phyloP scores from a whole-genome alignment of 352 stramenopile species.

The Phytophthora brassicae region DNA sequence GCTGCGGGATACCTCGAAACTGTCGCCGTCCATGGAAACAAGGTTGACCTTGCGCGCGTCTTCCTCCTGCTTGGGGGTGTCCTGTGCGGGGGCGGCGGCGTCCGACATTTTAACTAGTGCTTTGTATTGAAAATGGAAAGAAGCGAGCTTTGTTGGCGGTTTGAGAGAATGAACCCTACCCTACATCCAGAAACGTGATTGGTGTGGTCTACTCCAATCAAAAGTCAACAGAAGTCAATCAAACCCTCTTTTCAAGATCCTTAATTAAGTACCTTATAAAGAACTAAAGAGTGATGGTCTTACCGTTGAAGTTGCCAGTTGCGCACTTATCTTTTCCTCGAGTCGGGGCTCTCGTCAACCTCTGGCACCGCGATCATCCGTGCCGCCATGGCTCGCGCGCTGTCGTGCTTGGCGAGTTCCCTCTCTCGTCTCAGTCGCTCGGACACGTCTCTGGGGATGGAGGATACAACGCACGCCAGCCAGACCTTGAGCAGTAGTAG shows the following conservation, averaged over 20 bases:
- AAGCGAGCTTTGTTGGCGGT: too few species aligned
- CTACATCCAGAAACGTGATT: too few species aligned
- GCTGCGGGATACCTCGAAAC: constrained; percentile 92
- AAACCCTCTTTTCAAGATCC: too few species aligned
- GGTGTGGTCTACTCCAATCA: background rate
- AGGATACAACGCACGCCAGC: constrained; percentile 58
- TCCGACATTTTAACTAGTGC: constrained; percentile 55
- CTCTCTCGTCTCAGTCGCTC: constrained; percentile 53
- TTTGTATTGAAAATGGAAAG: constrained; percentile 27
- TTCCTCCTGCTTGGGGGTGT: constrained; percentile 54
- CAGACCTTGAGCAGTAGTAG: constrained; percentile 68
- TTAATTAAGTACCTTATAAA: constrained; percentile 8
- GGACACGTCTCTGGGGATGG: constrained; percentile 54
- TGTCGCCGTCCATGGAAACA: constrained; percentile 95
- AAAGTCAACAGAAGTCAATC: too few species aligned
- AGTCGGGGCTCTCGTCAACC: constrained; percentile 6
- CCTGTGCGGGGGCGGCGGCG: constrained; percentile 38
- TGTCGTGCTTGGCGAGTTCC: constrained; percentile 71
- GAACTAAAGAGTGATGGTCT: constrained; percentile 12
- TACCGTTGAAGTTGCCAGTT: constrained; percentile 20
- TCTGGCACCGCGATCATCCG: constrained; percentile 18
- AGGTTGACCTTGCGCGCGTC: constrained; percentile 84
- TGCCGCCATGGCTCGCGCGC: constrained; percentile 57
- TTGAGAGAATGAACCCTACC: too few species aligned
- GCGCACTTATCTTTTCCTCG: too few species aligned